phyloP scores from a whole-genome alignment of 352 stramenopile genomes.

The Globisporangium heterothallicum region DNA sequence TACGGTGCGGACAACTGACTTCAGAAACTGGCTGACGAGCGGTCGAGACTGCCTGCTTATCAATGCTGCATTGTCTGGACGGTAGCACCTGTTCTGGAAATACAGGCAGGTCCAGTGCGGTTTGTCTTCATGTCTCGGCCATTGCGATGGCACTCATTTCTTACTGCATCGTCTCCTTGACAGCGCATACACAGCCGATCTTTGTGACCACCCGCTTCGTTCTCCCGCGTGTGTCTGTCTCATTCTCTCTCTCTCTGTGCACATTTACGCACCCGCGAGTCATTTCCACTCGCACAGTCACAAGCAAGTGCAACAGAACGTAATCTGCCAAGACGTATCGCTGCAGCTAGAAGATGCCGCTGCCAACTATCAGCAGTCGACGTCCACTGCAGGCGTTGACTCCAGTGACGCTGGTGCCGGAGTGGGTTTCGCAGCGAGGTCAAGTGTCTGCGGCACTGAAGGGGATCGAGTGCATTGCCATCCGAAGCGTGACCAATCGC shows the following conservation, averaged over 20 bases:
- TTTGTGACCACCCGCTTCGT: not conserved
- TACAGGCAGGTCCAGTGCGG: no score
- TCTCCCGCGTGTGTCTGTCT: not conserved
- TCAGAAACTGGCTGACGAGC: not conserved
- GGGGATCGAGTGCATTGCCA: slow-evolving; percentile 2
- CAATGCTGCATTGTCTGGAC: no score
- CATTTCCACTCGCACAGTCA: no score
- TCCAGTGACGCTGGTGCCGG: slow-evolving; percentile 1
- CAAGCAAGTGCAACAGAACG: no score
- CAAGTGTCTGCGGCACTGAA: not conserved
- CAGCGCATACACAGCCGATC: not conserved
- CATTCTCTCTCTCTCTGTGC: not conserved
- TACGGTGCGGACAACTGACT: slow-evolving; percentile 1
- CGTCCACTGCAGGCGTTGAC: slow-evolving; percentile 1
- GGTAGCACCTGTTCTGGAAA: no score
- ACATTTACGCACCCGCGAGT: no score
- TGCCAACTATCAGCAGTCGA: not conserved
- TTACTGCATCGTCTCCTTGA: not conserved
- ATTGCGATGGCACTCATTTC: not conserved
- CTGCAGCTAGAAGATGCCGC: slow-evolving; percentile 1
- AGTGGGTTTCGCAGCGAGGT: slow-evolving; percentile 6
- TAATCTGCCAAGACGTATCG: not conserved
- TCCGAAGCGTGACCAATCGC: not conserved
- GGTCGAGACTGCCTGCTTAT: no score
- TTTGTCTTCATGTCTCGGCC: not conserved